These are phyloP conservation scores for Penicillium fuscoglaucum DNA, from an alignment of 2,329 filamentous ascomycete species.

Conservation along the genomic window DNA sequence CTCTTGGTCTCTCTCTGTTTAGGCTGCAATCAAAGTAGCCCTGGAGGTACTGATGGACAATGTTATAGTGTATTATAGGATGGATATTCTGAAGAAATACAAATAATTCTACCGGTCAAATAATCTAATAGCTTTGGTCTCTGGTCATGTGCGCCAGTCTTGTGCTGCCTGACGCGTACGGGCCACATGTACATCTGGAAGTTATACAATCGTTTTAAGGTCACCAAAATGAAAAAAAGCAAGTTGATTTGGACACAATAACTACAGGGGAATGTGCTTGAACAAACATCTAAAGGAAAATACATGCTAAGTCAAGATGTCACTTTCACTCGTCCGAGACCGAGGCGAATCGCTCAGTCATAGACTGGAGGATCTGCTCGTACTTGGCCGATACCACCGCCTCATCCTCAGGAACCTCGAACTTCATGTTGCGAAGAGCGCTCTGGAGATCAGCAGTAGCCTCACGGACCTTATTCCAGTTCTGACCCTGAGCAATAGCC, in stretches of 20 bases:
- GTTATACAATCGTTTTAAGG: background rate
- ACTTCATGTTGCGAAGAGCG: conserved; percentile 89
- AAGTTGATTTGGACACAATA: conserved; percentile 26
- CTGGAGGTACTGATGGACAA: too few relatives aligned
- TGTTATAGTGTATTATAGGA: background rate
- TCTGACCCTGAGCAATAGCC: conserved; percentile 85
- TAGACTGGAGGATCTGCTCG: conserved; percentile 83
- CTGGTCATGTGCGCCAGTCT: conserved; percentile 1
- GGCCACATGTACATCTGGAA: conserved; percentile 3
- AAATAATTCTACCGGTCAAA: background rate
- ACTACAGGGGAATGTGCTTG: conserved; percentile 41
- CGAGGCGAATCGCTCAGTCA: conserved; percentile 96
- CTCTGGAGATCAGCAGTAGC: conserved; percentile 83
- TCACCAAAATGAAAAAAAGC: conserved; percentile 13
- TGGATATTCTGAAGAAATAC: background rate
- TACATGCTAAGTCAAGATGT: conserved; percentile 20
- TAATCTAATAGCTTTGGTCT: background rate
- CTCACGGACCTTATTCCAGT: conserved; percentile 90
- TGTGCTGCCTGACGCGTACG: conserved; percentile 4
- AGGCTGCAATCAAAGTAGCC: conserved; percentile 2
- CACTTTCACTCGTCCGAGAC: conserved; percentile 82
- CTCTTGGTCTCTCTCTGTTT: background rate
- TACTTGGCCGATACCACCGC: conserved; percentile 87
- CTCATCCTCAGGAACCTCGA: conserved; percentile 86
- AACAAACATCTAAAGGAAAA: conserved; percentile 29